Conservation (phyloP, 2,329 filamentous ascomycete genomes). For the Rhinocladiella mackenziei region DNA sequence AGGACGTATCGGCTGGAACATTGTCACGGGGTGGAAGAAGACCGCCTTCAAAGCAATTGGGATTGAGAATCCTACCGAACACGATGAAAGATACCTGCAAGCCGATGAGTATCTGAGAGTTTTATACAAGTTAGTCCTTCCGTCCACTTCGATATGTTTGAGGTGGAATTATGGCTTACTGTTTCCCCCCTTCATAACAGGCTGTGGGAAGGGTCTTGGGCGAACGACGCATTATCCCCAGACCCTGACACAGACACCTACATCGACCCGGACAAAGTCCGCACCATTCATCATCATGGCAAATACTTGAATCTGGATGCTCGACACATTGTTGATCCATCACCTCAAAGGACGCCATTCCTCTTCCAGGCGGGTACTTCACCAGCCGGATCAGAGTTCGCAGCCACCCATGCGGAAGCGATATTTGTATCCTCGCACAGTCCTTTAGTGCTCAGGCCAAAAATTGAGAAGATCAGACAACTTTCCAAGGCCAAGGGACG, state of each 20-base stretch:
- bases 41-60: conserved; percentile 61
- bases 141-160: not conserved
- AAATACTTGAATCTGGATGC: conserved; percentile 47
- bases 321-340: conserved; percentile 51
- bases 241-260: conserved; percentile 55
- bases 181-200: conserved; percentile 30
- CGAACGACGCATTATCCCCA: conserved; percentile 53
- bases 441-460: conserved; percentile 47
- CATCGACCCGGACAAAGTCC: conserved; percentile 56
- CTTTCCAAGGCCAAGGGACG: conserved; percentile 51
- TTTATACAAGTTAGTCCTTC: conserved; percentile 54
- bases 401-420: conserved; percentile 56
- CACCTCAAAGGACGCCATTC: conserved; percentile 55
- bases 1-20: conserved; percentile 63
- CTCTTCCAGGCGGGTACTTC: conserved; percentile 60
- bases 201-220: conserved; percentile 55
- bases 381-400: conserved; percentile 54
- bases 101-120: conserved; percentile 61
- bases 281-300: conserved; percentile 58
- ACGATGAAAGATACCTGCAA: conserved; percentile 59
- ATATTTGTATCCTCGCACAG: conserved; percentile 58
- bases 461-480: conserved; percentile 52
- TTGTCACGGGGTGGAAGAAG: conserved; percentile 62
- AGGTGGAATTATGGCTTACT: not conserved
- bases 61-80: conserved; percentile 54